Evolutionary conservation across 2,329 filamentous ascomycete genomes (phyloP), one percentile per base, ranked within the genome.

Genomic region (Neocatenulostroma microsporum): DNA sequence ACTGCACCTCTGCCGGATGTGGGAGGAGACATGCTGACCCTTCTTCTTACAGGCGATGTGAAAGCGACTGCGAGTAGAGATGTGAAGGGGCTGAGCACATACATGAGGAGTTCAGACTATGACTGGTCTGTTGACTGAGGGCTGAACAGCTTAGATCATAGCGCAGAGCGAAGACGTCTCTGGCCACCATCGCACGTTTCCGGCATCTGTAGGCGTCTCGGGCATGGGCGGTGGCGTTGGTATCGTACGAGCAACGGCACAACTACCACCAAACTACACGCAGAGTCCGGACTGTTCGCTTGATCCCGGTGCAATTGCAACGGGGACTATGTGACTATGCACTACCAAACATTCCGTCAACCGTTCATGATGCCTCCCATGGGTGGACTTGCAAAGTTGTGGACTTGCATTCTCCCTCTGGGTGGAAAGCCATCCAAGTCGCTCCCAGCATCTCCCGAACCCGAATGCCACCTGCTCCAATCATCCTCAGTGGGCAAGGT

Each of bases 381-480:
- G 0, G 40, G 31, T 17, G 40, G 40, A 12, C 17, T 32, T n/a
- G 30, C 14, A 37, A 36, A 44, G 9, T 24, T 26, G 11, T 37
- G 36, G 9, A 29, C 15, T 11, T 28, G 30, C 34, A 40, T 3
- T 18, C 41, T 23, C 36, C 11, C 31, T n/a, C 31, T 4, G 10
- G 31, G 31, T n/a, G 31, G 31, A 17, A 34, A 34, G 4, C 43
- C 45, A 34, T 46, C 43, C 5, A 48, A 33, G 38, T 48, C 45
- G 4, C 27, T 31, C 11, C 29, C 27, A 5, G 31, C 38, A 11
- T 39, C 31, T 14, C 21, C 15, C 3, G 42, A 29, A 2, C 25
- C 31, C 9, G 33, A 33, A 33, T 50, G 47, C 47, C 47, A 50
- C 15, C 41, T 21, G 3, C 37, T 34, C 47, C 47, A 50, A 24